Base-by-base conservation (phyloP, 2,329 filamentous ascomycete genomes). In the Dothiorella sarmentorum region DNA sequence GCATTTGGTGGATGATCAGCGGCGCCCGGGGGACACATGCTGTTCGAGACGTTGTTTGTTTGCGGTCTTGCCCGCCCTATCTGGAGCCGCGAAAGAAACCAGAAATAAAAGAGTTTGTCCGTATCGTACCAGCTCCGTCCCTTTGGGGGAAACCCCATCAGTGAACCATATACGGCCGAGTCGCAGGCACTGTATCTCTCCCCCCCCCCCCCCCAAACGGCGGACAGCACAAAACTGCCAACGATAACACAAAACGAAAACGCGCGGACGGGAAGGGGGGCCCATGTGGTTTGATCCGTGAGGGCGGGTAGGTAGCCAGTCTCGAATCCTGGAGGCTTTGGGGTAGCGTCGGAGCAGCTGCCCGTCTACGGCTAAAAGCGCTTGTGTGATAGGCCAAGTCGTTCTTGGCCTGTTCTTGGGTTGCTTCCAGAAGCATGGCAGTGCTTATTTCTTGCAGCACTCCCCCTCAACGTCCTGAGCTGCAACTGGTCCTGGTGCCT, bases 281-380 rank as follows among this genome's bases (percentile, higher is more conserved):
- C 18, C 37, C 11, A 31, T 13, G 13, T 26, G 15, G 47, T 18
- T 17, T 26, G 49, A 42, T 22, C 37, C 47, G 47, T 7, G 15
- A n/a, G n/a, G n/a, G n/a, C n/a, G n/a, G n/a, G n/a, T n/a, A n/a
- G n/a, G 44, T 11, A n/a, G 37, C 37, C 22, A 29, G 49, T 53
- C 49, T 53, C 49, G 49, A 53, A 53, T 37, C 15, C 15, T 17
- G 18, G n/a, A 31, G 18, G 49, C 33, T 35, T 42, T 40, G 35
- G 49, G 35, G 35, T 53, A 53, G 49, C 49, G 49, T n/a, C 49
- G 49, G 49, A 10, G 33, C 33, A 40, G 29, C 49, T 53, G 49
- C 33, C 49, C 37, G 49, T 20, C 33, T 40, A 35, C 33, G 49
- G 35, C 35, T 40, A 53, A 37, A 52, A 29, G 18, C 24, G 20